These are phyloP conservation scores for Phytophthora brassicae DNA, from an alignment of 352 stramenopile genomes.

Conservation along the genomic window DNA sequence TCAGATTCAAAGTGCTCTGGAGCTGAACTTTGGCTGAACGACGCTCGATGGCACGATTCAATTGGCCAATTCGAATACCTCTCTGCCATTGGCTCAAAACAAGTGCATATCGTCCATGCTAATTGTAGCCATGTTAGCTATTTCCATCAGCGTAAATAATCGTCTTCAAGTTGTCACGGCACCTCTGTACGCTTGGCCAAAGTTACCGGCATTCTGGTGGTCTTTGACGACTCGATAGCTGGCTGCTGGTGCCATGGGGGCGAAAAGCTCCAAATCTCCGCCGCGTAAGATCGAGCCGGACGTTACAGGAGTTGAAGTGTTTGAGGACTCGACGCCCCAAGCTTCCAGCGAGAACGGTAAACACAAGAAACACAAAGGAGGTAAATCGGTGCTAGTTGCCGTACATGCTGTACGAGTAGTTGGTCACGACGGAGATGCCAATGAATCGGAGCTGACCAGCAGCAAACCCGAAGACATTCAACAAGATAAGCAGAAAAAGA, in stretches of 20 bases:
- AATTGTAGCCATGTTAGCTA: slow-evolving; percentile 21
- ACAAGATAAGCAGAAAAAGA: slow-evolving; percentile 37
- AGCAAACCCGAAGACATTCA: background rate
- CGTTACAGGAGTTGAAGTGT: slow-evolving; percentile 25
- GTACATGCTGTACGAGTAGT: slow-evolving; percentile 9
- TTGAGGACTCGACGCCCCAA: slow-evolving; percentile 13
- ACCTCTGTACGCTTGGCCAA: background rate
- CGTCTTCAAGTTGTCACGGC: slow-evolving; percentile 13
- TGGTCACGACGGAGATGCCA: background rate
- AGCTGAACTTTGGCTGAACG: slow-evolving; percentile 25
- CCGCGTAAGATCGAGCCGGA: slow-evolving; percentile 26
- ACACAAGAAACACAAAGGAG: slow-evolving; percentile 9
- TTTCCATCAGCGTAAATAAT: slow-evolving; percentile 5
- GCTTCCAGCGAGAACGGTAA: background rate
- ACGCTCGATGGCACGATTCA: slow-evolving; percentile 1
- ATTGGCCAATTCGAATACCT: no score
- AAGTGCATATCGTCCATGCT: background rate
- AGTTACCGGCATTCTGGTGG: background rate
- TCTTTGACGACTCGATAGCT: slow-evolving; percentile 1
- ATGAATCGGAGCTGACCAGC: background rate
- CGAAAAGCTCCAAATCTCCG: slow-evolving; percentile 57
- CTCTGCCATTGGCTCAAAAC: no score
- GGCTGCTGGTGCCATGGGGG: slow-evolving; percentile 42
- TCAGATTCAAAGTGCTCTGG: slow-evolving; percentile 15
- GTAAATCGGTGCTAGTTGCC: background rate